A percentile compares a stretch with the other conserved stretches of the same genome.
These are phyloP conservation scores for Glycyrrhiza uralensis DNA, from an alignment of 306 rosid species.

Conservation along the genomic window DNA sequence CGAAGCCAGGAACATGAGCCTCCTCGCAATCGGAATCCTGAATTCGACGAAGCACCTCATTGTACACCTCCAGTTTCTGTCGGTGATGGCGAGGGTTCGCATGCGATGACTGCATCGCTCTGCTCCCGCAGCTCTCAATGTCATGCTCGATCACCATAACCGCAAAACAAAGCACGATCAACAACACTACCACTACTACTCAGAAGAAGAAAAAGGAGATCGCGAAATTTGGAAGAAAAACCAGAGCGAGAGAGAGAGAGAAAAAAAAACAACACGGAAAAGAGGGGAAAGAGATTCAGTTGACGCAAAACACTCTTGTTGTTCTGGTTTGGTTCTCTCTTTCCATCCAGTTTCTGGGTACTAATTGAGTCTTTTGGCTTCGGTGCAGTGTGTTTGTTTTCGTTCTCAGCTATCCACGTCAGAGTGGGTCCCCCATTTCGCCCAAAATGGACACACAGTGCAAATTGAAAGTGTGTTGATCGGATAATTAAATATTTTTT, in stretches of 20 bases:
- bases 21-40: conserved; percentile 65
- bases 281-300: conserved; percentile 18
- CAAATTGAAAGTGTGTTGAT: neutral
- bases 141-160: conserved; percentile 80
- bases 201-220: conserved; percentile 11
- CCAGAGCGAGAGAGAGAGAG: neutral
- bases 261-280: neutral
- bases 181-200: neutral
- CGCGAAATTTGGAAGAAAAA: conserved; percentile 14
- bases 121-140: conserved; percentile 88
- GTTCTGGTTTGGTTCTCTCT: conserved; percentile 4
- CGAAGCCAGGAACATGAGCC: conserved; percentile 82
- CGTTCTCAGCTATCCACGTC: conserved; percentile 43
- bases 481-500: conserved; percentile 18
- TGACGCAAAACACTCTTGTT: conserved; percentile 11
- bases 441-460: conserved; percentile 28
- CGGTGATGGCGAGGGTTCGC: conserved; percentile 53
- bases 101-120: conserved; percentile 56
- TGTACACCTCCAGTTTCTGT: conserved; percentile 83
- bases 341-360: too few species aligned
- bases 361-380: conserved; percentile 36
- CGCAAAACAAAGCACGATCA: neutral
- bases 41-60: conserved; percentile 82
- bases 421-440: conserved; percentile 15
- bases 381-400: conserved; percentile 37